Evolutionary conservation across 768 basidiomycete genomes (phyloP).

Genomic region (Suillus fuscotomentosus): DNA sequence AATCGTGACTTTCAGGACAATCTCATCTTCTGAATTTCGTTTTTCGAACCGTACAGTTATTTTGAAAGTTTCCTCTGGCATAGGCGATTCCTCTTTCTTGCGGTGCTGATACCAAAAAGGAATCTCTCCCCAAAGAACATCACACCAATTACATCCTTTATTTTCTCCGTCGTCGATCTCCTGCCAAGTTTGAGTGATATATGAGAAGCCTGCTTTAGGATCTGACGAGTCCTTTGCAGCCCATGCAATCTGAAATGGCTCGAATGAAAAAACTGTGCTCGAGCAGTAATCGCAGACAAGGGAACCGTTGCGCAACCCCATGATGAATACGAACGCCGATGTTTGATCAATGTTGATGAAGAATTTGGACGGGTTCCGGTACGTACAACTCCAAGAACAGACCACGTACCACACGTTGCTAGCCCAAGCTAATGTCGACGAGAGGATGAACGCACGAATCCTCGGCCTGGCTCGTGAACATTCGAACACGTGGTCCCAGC

Average conservation of each 20-base stretch:
- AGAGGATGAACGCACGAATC: background rate
- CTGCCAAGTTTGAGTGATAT: constrained; percentile 7
- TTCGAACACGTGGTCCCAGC: background rate
- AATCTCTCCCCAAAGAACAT: constrained; percentile 3
- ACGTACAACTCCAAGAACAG: background rate
- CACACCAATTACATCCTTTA: constrained; percentile 3
- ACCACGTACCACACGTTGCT: background rate
- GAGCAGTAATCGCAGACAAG: constrained; percentile 3
- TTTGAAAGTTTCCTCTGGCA: constrained; percentile 6
- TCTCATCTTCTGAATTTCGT: background rate
- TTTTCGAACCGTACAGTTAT: constrained; percentile 2
- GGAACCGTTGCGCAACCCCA: background rate
- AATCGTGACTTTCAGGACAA: background rate
- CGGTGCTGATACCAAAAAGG: background rate
- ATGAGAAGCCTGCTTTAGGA: constrained; percentile 1
- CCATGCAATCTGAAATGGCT: constrained; percentile 4
- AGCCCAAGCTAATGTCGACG: background rate
- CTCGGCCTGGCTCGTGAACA: background rate
- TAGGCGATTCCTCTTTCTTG: constrained; percentile 1
- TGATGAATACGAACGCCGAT: background rate
- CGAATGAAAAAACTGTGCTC: background rate
- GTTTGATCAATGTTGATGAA: background rate
- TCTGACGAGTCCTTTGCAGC: background rate
- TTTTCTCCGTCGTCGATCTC: constrained; percentile 5
- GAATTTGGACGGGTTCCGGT: background rate